Evolutionary conservation across 108 stramenopile genomes (phyloP).

Genomic region (Cyclotella cryptica): DNA sequence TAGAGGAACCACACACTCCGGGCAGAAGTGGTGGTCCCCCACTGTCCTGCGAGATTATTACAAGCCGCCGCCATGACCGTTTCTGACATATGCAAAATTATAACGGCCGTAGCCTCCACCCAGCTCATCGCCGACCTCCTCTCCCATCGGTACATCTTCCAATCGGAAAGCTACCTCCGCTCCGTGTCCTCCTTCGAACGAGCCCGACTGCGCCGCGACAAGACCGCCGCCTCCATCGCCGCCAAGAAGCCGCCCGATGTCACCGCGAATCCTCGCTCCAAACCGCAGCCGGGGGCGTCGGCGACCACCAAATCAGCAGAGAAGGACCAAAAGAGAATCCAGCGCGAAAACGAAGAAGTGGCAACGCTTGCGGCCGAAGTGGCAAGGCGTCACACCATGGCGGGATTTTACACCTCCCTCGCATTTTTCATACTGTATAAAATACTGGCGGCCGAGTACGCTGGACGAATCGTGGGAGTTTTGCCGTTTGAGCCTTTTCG

Average conservation of each 20-base stretch:
- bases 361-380: constrained; percentile 56
- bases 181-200: constrained; percentile 63
- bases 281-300: too few species aligned
- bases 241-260: constrained; percentile 17
- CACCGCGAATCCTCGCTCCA: too few species aligned
- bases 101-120: constrained; percentile 58
- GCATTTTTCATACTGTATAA: constrained; percentile 78
- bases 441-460: constrained; percentile 75
- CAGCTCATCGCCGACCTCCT: constrained; percentile 69
- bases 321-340: constrained; percentile 51
- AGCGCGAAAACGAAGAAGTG: constrained; percentile 70
- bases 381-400: constrained; percentile 59
- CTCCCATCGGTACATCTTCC: constrained; percentile 61
- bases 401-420: constrained; percentile 58
- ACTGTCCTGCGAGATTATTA: too few species aligned
- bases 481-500: constrained; percentile 77
- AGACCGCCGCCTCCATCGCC: constrained; percentile 46
- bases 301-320: constrained; percentile 46
- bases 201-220: constrained; percentile 54
- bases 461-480: constrained; percentile 71
- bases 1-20: too few species aligned
- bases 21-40: too few species aligned
- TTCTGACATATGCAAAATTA: constrained; percentile 71
- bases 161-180: constrained; percentile 62
- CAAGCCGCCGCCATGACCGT: constrained; percentile 71